phyloP scores from a whole-genome alignment of 805 yeast genomes.

The Hanseniaspora vineae region DNA sequence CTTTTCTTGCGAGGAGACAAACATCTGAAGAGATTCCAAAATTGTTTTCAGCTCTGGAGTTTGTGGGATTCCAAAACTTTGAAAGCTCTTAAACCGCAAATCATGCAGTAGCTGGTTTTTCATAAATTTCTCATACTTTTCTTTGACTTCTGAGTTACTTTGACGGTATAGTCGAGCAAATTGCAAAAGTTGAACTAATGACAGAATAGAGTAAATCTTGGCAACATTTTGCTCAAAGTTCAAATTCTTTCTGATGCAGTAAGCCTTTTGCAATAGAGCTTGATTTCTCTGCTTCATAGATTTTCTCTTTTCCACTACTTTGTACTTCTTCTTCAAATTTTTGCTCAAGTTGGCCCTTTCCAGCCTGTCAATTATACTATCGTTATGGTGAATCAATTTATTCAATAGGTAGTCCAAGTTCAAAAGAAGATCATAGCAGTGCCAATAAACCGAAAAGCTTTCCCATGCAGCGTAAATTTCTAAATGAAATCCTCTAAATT shows the following conservation, averaged over 20 bases:
- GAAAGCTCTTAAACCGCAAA: conserved; percentile 66
- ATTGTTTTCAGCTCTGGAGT: conserved; percentile 34
- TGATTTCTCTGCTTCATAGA: conserved; percentile 23
- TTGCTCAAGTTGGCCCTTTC: conserved; percentile 21
- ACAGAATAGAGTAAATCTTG: conserved; percentile 17
- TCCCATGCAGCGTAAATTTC: conserved; percentile 67
- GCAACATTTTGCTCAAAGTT: conserved; percentile 15
- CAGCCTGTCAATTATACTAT: conserved; percentile 24
- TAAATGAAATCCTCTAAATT: conserved; percentile 60
- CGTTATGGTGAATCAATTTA: conserved; percentile 15
- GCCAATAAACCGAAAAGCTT: conserved; percentile 54
- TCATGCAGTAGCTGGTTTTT: conserved; percentile 28
- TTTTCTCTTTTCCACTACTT: conserved; percentile 34
- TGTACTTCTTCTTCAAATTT: conserved; percentile 34
- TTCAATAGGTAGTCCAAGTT: conserved; percentile 33
- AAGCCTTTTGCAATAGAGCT: conserved; percentile 27
- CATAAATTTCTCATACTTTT: conserved; percentile 16
- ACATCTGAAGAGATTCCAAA: neutral
- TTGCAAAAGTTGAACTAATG: conserved; percentile 24
- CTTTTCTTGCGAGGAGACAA: neutral
- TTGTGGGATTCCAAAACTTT: conserved; percentile 67
- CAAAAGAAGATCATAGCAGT: conserved; percentile 37
- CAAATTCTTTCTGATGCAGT: conserved; percentile 15
- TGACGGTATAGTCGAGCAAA: conserved; percentile 7
- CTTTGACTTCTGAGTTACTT: conserved; percentile 12